Conservation (phyloP, 1,284 basidiomycete species). For the Fomitopsis palustris region DNA sequence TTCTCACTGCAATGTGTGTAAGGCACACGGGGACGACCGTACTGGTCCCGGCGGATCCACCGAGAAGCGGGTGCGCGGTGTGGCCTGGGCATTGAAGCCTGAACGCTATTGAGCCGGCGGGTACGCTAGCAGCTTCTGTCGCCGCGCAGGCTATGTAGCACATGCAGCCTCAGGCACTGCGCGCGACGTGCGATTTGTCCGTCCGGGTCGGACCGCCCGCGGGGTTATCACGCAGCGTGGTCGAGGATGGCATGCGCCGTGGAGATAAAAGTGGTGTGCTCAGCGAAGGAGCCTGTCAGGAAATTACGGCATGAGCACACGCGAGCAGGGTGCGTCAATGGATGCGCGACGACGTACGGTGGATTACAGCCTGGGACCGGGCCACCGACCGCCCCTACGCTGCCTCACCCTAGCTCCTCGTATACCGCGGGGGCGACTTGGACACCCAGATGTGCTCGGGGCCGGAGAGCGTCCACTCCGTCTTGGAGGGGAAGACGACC, state of each 20-base stretch:
- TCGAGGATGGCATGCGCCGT: too few relatives aligned
- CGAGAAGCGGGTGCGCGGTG: not conserved
- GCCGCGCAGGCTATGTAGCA: not conserved
- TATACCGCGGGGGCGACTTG: slow-evolving; percentile 5
- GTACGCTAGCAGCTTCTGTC: not conserved
- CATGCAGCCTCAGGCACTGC: not conserved
- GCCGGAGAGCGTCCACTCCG: slow-evolving; percentile 27
- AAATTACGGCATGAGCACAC: not conserved
- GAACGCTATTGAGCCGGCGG: not conserved
- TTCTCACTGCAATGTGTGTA: not conserved
- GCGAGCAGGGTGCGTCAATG: not conserved
- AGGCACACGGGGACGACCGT: not conserved
- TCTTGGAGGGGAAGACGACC: slow-evolving; percentile 54
- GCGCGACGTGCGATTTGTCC: not conserved
- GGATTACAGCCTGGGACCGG: not conserved
- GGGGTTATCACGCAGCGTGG: not conserved
- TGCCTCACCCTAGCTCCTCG: slow-evolving; percentile 2
- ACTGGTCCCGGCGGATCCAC: not conserved
- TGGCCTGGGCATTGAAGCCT: not conserved
- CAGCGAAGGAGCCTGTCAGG: not conserved
- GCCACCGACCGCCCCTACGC: not conserved
- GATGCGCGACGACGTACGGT: not conserved
- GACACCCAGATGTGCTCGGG: slow-evolving; percentile 31
- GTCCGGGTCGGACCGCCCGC: not conserved
- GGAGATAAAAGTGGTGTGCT: not conserved